phyloP scores from a whole-genome alignment of 257 asterid genomes.

The Gentiana straminea region DNA sequence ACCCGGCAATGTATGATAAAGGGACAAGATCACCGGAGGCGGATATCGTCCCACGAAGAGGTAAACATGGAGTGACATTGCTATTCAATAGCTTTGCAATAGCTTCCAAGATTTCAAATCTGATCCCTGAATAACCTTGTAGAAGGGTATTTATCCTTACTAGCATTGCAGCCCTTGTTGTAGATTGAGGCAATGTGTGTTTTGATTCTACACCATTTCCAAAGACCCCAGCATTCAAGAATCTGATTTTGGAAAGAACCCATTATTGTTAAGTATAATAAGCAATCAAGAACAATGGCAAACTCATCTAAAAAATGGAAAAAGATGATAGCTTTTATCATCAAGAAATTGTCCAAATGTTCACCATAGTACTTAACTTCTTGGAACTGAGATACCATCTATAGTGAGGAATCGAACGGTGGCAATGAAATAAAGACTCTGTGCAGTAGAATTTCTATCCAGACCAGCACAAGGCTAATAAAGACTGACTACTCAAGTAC shows the following conservation, averaged over 20 bases:
- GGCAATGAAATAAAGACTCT: too few species aligned
- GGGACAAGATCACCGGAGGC: slow-evolving; percentile 25
- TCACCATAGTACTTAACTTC: too few species aligned
- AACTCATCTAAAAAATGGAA: background rate
- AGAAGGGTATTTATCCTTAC: slow-evolving; percentile 21
- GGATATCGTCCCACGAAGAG: slow-evolving; percentile 21
- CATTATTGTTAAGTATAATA: too few species aligned
- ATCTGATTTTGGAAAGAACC: slow-evolving; percentile 4
- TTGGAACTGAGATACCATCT: too few species aligned
- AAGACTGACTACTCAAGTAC: too few species aligned
- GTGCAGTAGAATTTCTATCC: too few species aligned
- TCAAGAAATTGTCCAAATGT: too few species aligned
- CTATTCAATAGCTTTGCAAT: slow-evolving; percentile 14
- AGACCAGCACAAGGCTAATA: too few species aligned
- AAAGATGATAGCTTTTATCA: too few species aligned
- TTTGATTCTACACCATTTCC: slow-evolving; percentile 15
- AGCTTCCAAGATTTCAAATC: slow-evolving; percentile 24
- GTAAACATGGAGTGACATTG: slow-evolving; percentile 17
- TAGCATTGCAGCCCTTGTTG: slow-evolving; percentile 24
- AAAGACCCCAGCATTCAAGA: slow-evolving; percentile 26
- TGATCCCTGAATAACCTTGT: slow-evolving; percentile 24
- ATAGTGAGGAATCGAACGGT: too few species aligned
- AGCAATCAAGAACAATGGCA: background rate
- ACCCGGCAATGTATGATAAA: slow-evolving; percentile 17
- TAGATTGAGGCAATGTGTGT: slow-evolving; percentile 15